phyloP scores from a whole-genome alignment of 176 grass and related monocot genomes.

The Tillandsia fasciculata region DNA sequence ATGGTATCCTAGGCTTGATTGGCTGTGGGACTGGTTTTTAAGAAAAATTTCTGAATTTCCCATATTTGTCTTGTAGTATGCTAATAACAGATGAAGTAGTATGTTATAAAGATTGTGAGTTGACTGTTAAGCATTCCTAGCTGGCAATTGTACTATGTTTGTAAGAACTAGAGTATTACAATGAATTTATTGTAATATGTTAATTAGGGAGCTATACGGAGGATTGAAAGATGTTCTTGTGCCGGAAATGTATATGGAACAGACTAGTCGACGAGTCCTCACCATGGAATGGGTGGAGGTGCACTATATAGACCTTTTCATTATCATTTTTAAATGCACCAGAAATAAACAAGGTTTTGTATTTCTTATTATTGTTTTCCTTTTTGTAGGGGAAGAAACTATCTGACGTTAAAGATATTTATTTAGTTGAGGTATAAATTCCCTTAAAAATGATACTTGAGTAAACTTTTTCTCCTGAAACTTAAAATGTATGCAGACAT shows the following conservation, averaged over 20 bases:
- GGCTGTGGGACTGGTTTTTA: background rate
- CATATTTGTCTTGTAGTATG: background rate
- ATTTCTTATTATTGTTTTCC: background rate
- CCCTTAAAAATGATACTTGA: background rate
- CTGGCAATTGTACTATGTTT: background rate
- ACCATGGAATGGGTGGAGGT: constrained; percentile 99
- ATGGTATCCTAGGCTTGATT: too few relatives aligned
- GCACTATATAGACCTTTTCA: background rate
- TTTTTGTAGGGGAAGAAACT: constrained; percentile 55
- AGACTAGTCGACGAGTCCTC: constrained; percentile 61
- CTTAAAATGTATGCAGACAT: background rate
- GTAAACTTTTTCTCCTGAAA: background rate
- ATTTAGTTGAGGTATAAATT: constrained; percentile 76
- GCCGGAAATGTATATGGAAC: constrained; percentile 84
- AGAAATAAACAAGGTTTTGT: background rate
- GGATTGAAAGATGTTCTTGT: constrained; percentile 71
- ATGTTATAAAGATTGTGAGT: background rate
- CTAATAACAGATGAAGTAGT: background rate
- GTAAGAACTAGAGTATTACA: background rate
- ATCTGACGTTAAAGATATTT: constrained; percentile 79
- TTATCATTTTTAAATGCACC: constrained; percentile 1
- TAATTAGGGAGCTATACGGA: constrained; percentile 60
- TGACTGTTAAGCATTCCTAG: background rate
- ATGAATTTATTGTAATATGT: background rate
- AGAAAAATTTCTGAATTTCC: background rate